phyloP scores from a whole-genome alignment of 116 monocot species.

The Cymodocea nodosa region DNA sequence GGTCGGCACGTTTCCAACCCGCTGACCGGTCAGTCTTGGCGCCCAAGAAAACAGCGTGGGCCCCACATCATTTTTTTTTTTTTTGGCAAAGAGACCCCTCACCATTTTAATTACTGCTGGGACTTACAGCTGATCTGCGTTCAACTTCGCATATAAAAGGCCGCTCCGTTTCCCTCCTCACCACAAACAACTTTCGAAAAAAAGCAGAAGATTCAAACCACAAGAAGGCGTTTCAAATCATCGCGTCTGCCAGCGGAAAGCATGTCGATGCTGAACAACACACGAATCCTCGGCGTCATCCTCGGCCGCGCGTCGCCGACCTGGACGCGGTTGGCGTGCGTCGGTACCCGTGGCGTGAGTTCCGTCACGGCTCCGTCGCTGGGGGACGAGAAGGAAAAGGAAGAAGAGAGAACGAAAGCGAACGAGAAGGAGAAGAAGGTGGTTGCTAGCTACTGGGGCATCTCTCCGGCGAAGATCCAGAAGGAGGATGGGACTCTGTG shows the following conservation, averaged over 20 bases:
- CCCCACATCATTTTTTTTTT: too few relatives aligned
- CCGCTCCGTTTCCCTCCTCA: too few relatives aligned
- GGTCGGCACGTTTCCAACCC: too few relatives aligned
- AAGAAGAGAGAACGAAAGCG: not conserved
- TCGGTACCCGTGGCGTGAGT: not conserved
- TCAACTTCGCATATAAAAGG: too few relatives aligned
- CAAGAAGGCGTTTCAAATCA: not conserved
- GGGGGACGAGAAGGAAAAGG: not conserved
- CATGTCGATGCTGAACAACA: not conserved
- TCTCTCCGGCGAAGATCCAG: slow-evolving; percentile 17
- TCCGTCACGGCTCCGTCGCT: not conserved
- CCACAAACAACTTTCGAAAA: too few relatives aligned
- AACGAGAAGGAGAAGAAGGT: slow-evolving; percentile 1
- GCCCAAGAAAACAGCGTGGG: too few relatives aligned
- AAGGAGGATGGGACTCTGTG: slow-evolving; percentile 45
- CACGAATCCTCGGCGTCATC: not conserved
- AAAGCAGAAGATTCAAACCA: too few relatives aligned
- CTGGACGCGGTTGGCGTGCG: not conserved
- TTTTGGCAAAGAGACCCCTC: too few relatives aligned
- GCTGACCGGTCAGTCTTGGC: too few relatives aligned
- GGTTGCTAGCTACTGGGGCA: slow-evolving; percentile 38
- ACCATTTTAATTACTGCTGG: too few relatives aligned
- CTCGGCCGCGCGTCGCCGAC: not conserved
- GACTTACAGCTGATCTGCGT: too few relatives aligned
- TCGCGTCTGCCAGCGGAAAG: not conserved